These are phyloP conservation scores for Paraglomus brasilianum DNA, from an alignment of 192 early-diverging fungal species.

Conservation along the genomic window DNA sequence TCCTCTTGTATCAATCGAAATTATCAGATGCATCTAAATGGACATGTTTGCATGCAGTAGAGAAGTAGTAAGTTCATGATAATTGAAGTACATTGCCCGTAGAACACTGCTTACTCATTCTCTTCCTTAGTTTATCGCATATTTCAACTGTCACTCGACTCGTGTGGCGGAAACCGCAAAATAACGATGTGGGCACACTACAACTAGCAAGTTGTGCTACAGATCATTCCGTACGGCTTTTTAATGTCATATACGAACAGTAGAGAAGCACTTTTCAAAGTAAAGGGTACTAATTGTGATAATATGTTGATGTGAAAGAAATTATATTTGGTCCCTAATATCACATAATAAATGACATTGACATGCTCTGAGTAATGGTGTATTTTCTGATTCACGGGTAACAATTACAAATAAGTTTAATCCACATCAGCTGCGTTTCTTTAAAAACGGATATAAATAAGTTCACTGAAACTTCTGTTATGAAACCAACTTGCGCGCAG, in stretches of 20 bases:
- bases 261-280: background rate
- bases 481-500: too few species aligned
- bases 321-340: too few species aligned
- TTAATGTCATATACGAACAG: constrained; percentile 38
- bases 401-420: too few species aligned
- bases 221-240: constrained; percentile 74
- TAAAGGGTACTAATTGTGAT: background rate
- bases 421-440: too few species aligned
- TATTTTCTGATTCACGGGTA: too few species aligned
- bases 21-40: constrained; percentile 33
- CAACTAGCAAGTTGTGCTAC: constrained; percentile 68
- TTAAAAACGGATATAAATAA: too few species aligned
- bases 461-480: too few species aligned
- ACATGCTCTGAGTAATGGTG: too few species aligned
- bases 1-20: constrained; percentile 55
- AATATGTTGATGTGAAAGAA: background rate
- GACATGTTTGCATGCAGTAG: constrained; percentile 10
- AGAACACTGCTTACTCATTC: too few species aligned
- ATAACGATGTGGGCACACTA: constrained; percentile 28
- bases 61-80: too few species aligned
- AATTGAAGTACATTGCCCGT: too few species aligned
- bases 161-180: constrained; percentile 57
- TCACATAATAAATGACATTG: too few species aligned
- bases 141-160: constrained; percentile 57
- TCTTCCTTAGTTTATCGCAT: constrained; percentile 46